Evolutionary conservation across 768 basidiomycete genomes (phyloP).

Genomic region (Coprinopsis sp.): DNA sequence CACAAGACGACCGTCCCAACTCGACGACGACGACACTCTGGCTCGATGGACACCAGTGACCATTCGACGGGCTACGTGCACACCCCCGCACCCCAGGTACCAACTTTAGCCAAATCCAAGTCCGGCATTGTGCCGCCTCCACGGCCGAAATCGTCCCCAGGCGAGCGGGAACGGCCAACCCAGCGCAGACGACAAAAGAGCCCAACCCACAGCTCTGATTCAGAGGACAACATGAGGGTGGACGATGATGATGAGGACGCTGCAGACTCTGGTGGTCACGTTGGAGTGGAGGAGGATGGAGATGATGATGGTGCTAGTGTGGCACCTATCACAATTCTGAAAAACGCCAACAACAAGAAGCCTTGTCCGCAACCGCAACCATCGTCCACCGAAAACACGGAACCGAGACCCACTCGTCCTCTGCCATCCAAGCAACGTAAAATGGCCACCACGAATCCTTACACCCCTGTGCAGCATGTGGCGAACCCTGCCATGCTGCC

Average conservation of each 20-base stretch:
- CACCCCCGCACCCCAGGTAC: too few relatives aligned
- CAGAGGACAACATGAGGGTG: conserved; percentile 26
- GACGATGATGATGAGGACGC: conserved; percentile 21
- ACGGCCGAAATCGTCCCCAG: conserved; percentile 71
- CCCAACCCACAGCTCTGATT: conserved; percentile 33
- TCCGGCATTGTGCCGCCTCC: conserved; percentile 46
- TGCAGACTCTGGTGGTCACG: conserved; percentile 13
- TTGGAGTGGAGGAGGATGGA: conserved; percentile 19
- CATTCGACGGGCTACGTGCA: conserved; percentile 18
- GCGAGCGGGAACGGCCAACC: conserved; percentile 54
- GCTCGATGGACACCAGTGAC: conserved; percentile 39
- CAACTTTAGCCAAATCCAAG: conserved; percentile 11
- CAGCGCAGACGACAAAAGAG: conserved; percentile 44
- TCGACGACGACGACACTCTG: conserved; percentile 63
- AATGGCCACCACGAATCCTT: conserved; percentile 24
- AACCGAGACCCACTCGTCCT: conserved; percentile 54
- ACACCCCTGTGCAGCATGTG: conserved; percentile 43
- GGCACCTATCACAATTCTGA: conserved; percentile 22
- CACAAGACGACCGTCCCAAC: conserved; percentile 31
- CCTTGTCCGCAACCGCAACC: conserved; percentile 15
- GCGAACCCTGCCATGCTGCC: conserved; percentile 81
- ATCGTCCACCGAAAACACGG: conserved; percentile 23
- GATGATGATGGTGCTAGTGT: conserved; percentile 14
- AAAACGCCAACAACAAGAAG: conserved; percentile 3
- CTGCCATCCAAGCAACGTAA: conserved; percentile 57